Conservation (phyloP, 2,329 filamentous ascomycete species). For the Amesomyces nigricolor region DNA sequence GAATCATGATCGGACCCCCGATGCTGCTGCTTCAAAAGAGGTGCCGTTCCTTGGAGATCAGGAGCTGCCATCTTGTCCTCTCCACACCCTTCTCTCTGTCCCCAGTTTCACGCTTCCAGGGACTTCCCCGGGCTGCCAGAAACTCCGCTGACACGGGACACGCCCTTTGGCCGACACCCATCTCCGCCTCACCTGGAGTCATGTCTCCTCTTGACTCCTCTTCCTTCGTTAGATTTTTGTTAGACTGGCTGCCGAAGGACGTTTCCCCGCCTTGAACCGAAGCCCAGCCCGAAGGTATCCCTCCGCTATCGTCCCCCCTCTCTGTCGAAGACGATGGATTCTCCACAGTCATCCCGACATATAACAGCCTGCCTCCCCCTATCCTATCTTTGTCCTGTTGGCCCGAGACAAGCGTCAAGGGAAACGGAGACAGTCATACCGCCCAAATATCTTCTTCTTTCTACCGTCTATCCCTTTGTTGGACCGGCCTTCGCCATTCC, state of each 20-base stretch:
- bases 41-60: neutral
- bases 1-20: no score
- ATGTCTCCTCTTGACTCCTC: neutral
- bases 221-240: neutral
- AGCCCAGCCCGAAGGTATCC: constrained; percentile 1
- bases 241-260: no score
- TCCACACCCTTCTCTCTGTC: neutral
- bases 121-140: neutral
- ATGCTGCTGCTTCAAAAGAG: neutral
- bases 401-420: neutral
- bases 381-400: neutral
- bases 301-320: neutral
- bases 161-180: neutral
- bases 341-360: constrained; percentile 5
- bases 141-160: neutral
- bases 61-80: no score
- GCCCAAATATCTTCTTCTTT: neutral
- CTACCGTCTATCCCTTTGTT: neutral
- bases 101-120: neutral
- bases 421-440: neutral
- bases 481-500: constrained; percentile 2
- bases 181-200: neutral
- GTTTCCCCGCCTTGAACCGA: constrained; percentile 4
- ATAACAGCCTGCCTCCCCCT: neutral
- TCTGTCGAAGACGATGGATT: neutral